Percentiles rank a stretch among this genome's conserved stretches.
Evolutionary conservation across 192 early-diverging fungal genomes (phyloP).

Genomic region (Gonapodya sp.): DNA sequence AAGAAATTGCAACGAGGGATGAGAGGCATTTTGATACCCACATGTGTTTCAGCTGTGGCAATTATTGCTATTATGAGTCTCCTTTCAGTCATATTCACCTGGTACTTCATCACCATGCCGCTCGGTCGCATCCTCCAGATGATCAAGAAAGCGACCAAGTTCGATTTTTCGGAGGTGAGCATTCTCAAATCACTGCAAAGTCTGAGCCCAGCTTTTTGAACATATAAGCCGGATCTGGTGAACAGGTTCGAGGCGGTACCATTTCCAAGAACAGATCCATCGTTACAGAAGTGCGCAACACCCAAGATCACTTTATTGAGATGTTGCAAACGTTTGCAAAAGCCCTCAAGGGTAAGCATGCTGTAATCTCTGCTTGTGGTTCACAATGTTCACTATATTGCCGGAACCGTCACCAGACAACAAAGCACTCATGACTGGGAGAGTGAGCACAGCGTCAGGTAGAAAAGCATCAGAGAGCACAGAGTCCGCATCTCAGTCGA

Average conservation of each 20-base stretch:
- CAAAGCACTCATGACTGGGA: neutral
- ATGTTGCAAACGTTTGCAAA: neutral
- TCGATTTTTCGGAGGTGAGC: neutral
- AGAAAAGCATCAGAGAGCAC: no score
- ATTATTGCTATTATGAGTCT: neutral
- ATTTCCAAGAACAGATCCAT: neutral
- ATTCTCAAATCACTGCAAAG: neutral
- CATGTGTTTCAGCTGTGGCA: neutral
- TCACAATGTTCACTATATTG: neutral
- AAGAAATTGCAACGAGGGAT: no score
- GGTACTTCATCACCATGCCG: neutral
- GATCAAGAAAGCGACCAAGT: neutral
- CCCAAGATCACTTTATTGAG: neutral
- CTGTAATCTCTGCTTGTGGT: neutral
- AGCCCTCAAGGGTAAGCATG: neutral
- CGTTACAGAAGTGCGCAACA: neutral
- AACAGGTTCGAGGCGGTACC: neutral
- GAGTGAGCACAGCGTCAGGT: neutral
- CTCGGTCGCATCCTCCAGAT: neutral
- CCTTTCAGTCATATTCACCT: neutral
- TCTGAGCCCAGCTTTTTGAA: neutral
- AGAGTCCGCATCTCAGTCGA: no score
- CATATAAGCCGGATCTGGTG: no score
- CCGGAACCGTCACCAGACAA: neutral
- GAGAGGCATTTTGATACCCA: neutral